Percentiles rank a stretch among this genome's conserved stretches.
These are phyloP conservation scores for Chalaropsis thielavioides DNA, from an alignment of 2,329 filamentous ascomycete genomes.

Conservation along the genomic window DNA sequence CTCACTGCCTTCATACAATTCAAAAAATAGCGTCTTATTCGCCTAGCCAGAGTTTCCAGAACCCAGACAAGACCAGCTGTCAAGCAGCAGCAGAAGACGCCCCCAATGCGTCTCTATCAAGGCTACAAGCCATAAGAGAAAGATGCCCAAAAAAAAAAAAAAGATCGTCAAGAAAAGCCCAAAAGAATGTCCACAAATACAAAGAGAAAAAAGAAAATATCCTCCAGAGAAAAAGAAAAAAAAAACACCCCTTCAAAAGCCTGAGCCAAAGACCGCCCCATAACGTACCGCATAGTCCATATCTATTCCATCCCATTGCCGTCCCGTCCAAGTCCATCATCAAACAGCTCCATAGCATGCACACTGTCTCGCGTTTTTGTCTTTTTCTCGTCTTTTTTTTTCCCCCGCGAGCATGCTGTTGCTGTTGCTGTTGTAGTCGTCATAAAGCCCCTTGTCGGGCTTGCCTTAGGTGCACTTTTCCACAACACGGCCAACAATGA, in stretches of 20 bases:
- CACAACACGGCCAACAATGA: conserved; percentile 1
- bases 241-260: conserved; percentile 1
- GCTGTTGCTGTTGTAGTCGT: neutral
- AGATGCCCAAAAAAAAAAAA: neutral
- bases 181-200: neutral
- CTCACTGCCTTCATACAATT: neutral
- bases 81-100: neutral
- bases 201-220: neutral
- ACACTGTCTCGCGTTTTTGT: neutral
- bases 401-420: neutral
- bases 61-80: neutral
- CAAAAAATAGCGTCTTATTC: neutral
- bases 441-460: no score
- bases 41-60: conserved; percentile 6
- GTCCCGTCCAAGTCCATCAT: neutral
- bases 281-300: conserved; percentile 6
- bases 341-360: neutral
- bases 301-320: neutral
- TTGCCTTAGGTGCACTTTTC: neutral
- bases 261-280: conserved; percentile 6
- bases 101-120: neutral
- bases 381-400: neutral
- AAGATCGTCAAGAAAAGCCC: neutral
- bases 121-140: neutral
- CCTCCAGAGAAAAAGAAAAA: conserved; percentile 4